Base-by-base conservation (phyloP, 108 stramenopile species). In the Pseudonitzschia delicatissima region DNA sequence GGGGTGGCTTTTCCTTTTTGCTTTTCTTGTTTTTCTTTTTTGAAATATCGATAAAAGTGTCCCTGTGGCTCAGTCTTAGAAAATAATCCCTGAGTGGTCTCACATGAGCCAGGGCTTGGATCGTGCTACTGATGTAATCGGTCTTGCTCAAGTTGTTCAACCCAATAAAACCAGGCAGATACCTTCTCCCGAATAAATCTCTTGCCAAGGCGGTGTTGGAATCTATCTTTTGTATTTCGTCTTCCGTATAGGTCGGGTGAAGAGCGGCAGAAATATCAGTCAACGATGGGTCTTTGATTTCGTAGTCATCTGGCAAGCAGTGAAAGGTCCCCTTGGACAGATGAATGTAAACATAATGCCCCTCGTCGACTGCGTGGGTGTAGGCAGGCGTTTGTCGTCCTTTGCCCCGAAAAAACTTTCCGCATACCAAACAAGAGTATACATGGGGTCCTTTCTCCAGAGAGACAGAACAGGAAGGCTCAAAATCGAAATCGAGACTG, bases 371-470 rank as follows among this genome's bases (percentile, higher is more conserved):
- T 23, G 79, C 62, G 73, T 99, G 99, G 2, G 88, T 96, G 68
- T 94, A 97, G 1, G 99, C 99, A 20, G 97, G 98, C 11, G 97
- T 99, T 25, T 78, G 83, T 28, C 62, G 70, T 40, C 98, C 96
- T 31, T 85, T 57, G 7, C 99, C 99, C 12, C 96, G 93, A 72
- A 98, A 97, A 81, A 86, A 98, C 60, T 96, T 96, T 45, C 99
- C 99, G 71, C 99, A 99, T 7, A 98, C 95, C 28, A 99, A 84
- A 77, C 99, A 99, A 0, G 76, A 90, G 66, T 98, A 99, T 18
- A 99, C 94, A 77, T 98, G 95, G 6, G 91, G 79, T 28, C 92
- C 92, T 17, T 89, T 72, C 44, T 88, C 82, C 45, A 98, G 74
- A 13, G 97, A 87, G 8, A 96, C 83, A 58, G 94, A 93, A 80